Base-by-base conservation (phyloP, 2,329 filamentous ascomycete genomes). In the Dothistroma septosporum region DNA sequence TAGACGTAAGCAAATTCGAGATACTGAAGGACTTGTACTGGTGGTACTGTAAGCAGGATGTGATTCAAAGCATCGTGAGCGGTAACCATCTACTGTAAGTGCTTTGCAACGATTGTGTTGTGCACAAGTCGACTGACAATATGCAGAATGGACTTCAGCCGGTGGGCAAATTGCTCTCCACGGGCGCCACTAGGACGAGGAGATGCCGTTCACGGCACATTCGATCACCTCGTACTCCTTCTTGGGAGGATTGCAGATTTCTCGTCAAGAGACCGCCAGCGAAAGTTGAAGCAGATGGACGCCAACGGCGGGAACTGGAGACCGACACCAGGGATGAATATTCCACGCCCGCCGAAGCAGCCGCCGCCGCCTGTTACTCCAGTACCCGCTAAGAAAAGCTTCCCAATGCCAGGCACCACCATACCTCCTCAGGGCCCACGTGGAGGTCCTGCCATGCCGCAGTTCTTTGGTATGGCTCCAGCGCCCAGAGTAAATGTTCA, bases 41-140 rank as follows among this genome's bases (percentile, higher is more conserved):
- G 92, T 97, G 92, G 90, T 97, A 92, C 73, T 88, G 85, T 69
- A 96, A 96, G 75, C 94, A 97, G 80, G 94, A 97, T 73, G 86
- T 90, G 9, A 95, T 93, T 68, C 93, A 97, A 74, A 92, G 90
- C 72, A 85, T 97, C 62, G 79, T 97, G 24, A 94, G 92, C 66
- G 93, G 91, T 9, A 92, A 93, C 47, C 83, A 83, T 63, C 79
- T 95, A 52, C 87, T 97, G 91, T 96, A 79, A 82, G 91, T 83
- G 3, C 19, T 31, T 22, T 19, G 32, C 14, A 41, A 22, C 11
- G 12, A 5, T 32, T 28, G 19, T 16, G 21, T 8, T 24, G 3
- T 48, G 28, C 14, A 10, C 7, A 47, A 5, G 14, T 16, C 32
- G 11, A 49, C 61, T 68, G 47, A 68, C 59, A 19, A 4, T 24